Percentiles rank a stretch among this genome's conserved stretches.
These are phyloP conservation scores for Talaromyces sp. DNA, from an alignment of 2,329 filamentous ascomycete species.

Conservation along the genomic window DNA sequence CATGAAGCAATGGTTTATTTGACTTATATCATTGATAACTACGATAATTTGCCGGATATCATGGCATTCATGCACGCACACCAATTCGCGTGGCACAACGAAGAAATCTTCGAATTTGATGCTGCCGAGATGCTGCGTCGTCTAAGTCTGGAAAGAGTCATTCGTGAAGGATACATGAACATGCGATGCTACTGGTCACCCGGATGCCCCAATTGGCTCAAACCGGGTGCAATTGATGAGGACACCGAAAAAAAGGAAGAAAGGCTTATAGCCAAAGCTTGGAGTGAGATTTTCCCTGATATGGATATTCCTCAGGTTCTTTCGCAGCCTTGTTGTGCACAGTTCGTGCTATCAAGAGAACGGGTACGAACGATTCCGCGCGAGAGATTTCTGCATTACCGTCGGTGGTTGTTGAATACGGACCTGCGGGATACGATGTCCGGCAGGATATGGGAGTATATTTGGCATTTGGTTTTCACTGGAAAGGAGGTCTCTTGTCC, in stretches of 20 bases:
- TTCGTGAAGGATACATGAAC: constrained; percentile 54
- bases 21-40: constrained; percentile 59
- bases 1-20: constrained; percentile 60
- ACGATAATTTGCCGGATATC: constrained; percentile 54
- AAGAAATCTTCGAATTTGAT: constrained; percentile 48
- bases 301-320: constrained; percentile 46
- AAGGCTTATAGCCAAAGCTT: constrained; percentile 41
- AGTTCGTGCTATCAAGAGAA: constrained; percentile 57
- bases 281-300: constrained; percentile 45
- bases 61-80: constrained; percentile 58
- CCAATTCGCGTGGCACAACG: constrained; percentile 56
- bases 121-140: constrained; percentile 47
- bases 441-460: constrained; percentile 59
- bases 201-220: constrained; percentile 57
- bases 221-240: constrained; percentile 39
- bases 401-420: constrained; percentile 58
- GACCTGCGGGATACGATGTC: constrained; percentile 52
- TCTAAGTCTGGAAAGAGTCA: constrained; percentile 49
- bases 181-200: constrained; percentile 55
- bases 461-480: constrained; percentile 60
- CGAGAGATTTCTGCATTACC: constrained; percentile 52
- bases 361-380: constrained; percentile 51
- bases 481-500: constrained; percentile 43
- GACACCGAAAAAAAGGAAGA: constrained; percentile 45
- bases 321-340: constrained; percentile 59